A percentile compares a stretch with the other conserved stretches of the same genome.
phyloP scores from a whole-genome alignment of 2,329 filamentous ascomycete species.

The Metarhizium rileyi region DNA sequence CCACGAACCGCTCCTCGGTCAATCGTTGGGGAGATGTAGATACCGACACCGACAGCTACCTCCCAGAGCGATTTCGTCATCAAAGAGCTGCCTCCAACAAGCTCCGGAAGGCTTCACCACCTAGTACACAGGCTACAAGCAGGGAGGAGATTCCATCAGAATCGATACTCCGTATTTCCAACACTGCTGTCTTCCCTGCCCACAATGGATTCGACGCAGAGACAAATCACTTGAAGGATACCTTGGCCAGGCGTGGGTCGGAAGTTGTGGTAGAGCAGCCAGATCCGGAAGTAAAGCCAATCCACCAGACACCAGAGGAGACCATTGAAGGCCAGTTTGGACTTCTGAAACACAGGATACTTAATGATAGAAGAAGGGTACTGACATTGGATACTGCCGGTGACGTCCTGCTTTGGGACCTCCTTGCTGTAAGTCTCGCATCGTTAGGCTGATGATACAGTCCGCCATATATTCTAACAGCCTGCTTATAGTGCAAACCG shows the following conservation, averaged over 20 bases:
- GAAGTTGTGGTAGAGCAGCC: slow-evolving; percentile 19
- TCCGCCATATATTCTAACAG: neutral
- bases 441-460: neutral
- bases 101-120: slow-evolving; percentile 21
- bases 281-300: slow-evolving; percentile 40
- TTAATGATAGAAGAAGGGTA: slow-evolving; percentile 84
- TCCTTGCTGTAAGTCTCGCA: slow-evolving; percentile 58
- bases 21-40: slow-evolving; percentile 87
- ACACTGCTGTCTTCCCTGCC: slow-evolving; percentile 67
- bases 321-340: slow-evolving; percentile 94
- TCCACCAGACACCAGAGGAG: slow-evolving; percentile 61
- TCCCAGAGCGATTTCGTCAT: slow-evolving; percentile 44
- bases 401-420: slow-evolving; percentile 90
- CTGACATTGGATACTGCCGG: slow-evolving; percentile 90
- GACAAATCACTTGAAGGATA: slow-evolving; percentile 37
- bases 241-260: slow-evolving; percentile 29
- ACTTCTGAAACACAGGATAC: slow-evolving; percentile 80
- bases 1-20: slow-evolving; percentile 82
- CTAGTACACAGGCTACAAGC: slow-evolving; percentile 22
- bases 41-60: slow-evolving; percentile 60
- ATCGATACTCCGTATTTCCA: slow-evolving; percentile 73
- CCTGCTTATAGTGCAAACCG: slow-evolving; percentile 57
- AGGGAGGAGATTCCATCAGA: slow-evolving; percentile 65
- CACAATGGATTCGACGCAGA: slow-evolving; percentile 45
- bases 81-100: slow-evolving; percentile 34